Evolutionary conservation across 2,329 filamentous ascomycete species (phyloP).

Genomic region (Paracorniculantispora psalliotae): DNA sequence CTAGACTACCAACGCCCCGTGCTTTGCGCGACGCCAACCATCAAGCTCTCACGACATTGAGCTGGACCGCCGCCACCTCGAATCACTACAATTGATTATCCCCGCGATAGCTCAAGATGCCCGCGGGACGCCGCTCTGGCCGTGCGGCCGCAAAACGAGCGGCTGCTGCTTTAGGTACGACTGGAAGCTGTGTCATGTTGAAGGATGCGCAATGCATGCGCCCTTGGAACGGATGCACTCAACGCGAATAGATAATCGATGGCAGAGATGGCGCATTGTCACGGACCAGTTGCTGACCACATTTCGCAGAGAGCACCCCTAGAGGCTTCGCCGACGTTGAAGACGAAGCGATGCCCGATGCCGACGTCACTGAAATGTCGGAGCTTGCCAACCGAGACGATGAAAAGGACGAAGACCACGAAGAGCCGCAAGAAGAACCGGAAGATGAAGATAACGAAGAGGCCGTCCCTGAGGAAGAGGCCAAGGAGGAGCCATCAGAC

Average conservation of each 20-base stretch:
- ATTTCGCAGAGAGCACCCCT: constrained; percentile 36
- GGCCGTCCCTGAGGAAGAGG: constrained; percentile 36
- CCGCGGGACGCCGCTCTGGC: constrained; percentile 42
- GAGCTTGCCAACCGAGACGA: constrained; percentile 36
- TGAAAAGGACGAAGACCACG: constrained; percentile 37
- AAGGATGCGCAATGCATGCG: background rate
- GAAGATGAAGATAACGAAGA: constrained; percentile 31
- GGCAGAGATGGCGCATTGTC: background rate
- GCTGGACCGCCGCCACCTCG: background rate
- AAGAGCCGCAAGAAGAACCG: constrained; percentile 34
- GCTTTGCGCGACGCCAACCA: constrained; percentile 1
- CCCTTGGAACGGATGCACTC: background rate
- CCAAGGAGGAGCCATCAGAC: constrained; percentile 31
- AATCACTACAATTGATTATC: background rate
- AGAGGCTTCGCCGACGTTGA: constrained; percentile 37
- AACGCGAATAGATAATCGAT: background rate
- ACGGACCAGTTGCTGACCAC: background rate
- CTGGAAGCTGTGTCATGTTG: constrained; percentile 7
- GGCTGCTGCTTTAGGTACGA: constrained; percentile 48
- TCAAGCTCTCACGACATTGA: background rate
- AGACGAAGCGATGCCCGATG: constrained; percentile 36
- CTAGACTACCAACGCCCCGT: background rate
- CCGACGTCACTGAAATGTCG: constrained; percentile 19
- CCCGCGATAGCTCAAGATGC: constrained; percentile 11
- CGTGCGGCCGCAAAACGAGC: constrained; percentile 50